Base-by-base conservation (phyloP, 2,329 filamentous ascomycete genomes). In the Trichoderma hamatum region DNA sequence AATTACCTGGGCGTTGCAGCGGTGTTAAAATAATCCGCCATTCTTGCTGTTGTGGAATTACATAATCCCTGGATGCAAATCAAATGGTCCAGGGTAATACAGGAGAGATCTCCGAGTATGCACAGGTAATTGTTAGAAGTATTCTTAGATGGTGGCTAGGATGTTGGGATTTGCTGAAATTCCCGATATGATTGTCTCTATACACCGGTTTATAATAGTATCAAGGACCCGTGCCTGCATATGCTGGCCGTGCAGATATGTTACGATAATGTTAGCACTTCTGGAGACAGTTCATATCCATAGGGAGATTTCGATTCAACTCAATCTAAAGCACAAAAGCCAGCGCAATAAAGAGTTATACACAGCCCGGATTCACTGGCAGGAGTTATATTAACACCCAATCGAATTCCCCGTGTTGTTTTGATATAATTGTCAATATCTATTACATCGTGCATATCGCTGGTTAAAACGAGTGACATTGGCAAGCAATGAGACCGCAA, bases 1-100 rank as follows among this genome's bases (percentile, higher is more conserved):
- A 49, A 67, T 67, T 59, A 67, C 52, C 62, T 65, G 49, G 51
- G 46, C 21, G 14, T 11, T 36, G 34, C 43, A 24, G 51, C 64
- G 64, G 64, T 51, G 28, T 67, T 67, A 28, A 28, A 26, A 64
- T 69, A 65, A 65, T 70, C 69, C 69, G 69, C 34, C 28, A 5
- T 16, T 9, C n/a, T n/a, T 43, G 51, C 49, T 55, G 39, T 16
- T 7, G 16, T 55, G 26, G 21, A 21, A 21, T 55, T 55, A 32
- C 34, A 43, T 65, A 65, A 56, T 55, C 51, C 4, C 5, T 30
- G 10, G 21, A 24, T 43, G 6, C 30, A 39, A 10, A 55, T 43
- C 19, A 24, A 13, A 24, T 64, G 16, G 5, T 64, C 21, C 21
- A 64, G 61, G 49, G 61, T 28, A 54, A 16, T 54, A 24, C 10